Percentiles rank a stretch among this genome's conserved stretches.
Conservation (phyloP, 2,329 filamentous ascomycete genomes). For the Chaetothyriales sp. region DNA sequence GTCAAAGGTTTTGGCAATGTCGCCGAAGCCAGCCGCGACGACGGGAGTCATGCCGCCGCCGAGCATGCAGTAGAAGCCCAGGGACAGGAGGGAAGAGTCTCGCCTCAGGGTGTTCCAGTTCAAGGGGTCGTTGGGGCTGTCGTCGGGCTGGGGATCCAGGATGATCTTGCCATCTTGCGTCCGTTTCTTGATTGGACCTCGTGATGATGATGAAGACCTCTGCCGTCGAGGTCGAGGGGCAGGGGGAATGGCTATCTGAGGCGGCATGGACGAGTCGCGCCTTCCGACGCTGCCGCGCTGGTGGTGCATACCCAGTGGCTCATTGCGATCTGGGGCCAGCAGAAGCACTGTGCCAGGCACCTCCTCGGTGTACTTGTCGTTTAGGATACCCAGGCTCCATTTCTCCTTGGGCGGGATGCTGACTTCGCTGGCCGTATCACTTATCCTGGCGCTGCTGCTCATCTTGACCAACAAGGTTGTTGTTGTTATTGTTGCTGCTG, state of each 20-base stretch:
- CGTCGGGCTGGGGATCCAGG: slow-evolving; percentile 79
- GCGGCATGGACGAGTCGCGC: slow-evolving; percentile 36
- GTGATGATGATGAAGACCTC: neutral
- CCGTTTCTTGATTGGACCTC: slow-evolving; percentile 45
- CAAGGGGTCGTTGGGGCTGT: slow-evolving; percentile 75
- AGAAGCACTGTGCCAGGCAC: slow-evolving; percentile 59
- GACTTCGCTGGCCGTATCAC: neutral
- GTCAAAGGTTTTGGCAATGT: slow-evolving; percentile 53
- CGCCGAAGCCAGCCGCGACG: slow-evolving; percentile 73
- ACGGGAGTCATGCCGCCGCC: slow-evolving; percentile 86
- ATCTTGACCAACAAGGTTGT: neutral
- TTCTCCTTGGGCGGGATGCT: slow-evolving; percentile 20
- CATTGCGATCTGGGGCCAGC: slow-evolving; percentile 45
- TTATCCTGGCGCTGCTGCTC: neutral
- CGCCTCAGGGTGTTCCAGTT: slow-evolving; percentile 79
- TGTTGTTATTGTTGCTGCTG: no score
- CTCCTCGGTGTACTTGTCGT: slow-evolving; percentile 65
- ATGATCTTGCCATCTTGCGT: slow-evolving; percentile 73
- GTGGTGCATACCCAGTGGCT: slow-evolving; percentile 45
- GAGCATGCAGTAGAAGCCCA: slow-evolving; percentile 86
- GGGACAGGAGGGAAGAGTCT: slow-evolving; percentile 61
- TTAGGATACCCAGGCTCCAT: slow-evolving; percentile 63
- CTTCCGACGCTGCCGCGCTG: slow-evolving; percentile 29
- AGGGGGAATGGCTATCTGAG: slow-evolving; percentile 18
- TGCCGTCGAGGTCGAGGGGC: slow-evolving; percentile 1